Evolutionary conservation across 371 early-diverging fungal genomes (phyloP).

Genomic region (Apophysomyces elegans): DNA sequence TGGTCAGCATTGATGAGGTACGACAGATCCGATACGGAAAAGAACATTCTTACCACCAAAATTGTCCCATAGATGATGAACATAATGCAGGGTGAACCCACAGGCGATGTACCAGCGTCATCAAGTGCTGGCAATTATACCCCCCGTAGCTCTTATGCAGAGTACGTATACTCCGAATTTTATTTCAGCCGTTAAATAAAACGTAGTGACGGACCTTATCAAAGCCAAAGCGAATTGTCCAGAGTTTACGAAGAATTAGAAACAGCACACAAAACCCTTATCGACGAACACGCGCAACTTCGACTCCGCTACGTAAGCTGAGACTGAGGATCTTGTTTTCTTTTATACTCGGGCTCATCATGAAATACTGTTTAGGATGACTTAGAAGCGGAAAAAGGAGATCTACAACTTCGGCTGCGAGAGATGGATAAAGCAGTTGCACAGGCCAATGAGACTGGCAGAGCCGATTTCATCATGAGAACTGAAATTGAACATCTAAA

Average conservation of each 20-base stretch:
- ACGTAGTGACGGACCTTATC: constrained; percentile 27
- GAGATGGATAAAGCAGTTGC: constrained; percentile 74
- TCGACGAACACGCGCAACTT: constrained; percentile 61
- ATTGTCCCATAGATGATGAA: constrained; percentile 16
- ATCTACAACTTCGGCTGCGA: constrained; percentile 64
- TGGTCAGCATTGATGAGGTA: constrained; percentile 85
- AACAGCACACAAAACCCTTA: constrained; percentile 54
- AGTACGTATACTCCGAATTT: constrained; percentile 9
- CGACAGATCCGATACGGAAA: not conserved
- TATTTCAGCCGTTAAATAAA: not conserved
- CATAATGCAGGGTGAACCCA: constrained; percentile 17
- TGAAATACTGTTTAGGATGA: constrained; percentile 57
- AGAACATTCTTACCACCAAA: not conserved
- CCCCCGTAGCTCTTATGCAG: constrained; percentile 32
- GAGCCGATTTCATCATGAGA: constrained; percentile 81
- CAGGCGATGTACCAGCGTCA: constrained; percentile 16
- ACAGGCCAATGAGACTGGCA: constrained; percentile 77
- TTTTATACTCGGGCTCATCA: not conserved
- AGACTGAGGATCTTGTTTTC: not conserved
- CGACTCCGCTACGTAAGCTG: constrained; percentile 63
- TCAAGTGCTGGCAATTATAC: constrained; percentile 25
- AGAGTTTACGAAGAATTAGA: constrained; percentile 60
- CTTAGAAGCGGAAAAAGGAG: constrained; percentile 64
- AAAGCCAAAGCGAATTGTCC: constrained; percentile 28
- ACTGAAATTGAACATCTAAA: constrained; percentile 89